phyloP scores from a whole-genome alignment of 129 eudicot species.

The Ambrosia artemisiifolia region DNA sequence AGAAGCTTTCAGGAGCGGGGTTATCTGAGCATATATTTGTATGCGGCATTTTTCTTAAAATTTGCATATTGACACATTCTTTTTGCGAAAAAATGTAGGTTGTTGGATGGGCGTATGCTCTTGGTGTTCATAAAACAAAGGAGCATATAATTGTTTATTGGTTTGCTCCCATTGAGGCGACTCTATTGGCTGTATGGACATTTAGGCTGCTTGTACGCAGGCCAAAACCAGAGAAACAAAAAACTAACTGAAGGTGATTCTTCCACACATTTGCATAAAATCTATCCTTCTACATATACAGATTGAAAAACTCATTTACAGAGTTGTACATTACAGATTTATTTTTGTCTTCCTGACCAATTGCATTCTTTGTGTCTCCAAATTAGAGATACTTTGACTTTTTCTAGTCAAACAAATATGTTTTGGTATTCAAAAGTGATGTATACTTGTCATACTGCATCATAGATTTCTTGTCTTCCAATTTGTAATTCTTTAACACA shows the following conservation, averaged over 20 bases:
- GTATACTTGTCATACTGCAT: conserved; percentile 1
- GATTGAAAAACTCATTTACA: conserved; percentile 5
- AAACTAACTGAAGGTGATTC: conserved; percentile 29
- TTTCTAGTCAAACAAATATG: conserved; percentile 10
- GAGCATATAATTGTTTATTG: conserved; percentile 78
- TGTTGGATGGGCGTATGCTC: conserved; percentile 86
- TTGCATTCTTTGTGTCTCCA: conserved; percentile 5
- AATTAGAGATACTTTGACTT: conserved; percentile 4
- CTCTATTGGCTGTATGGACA: conserved; percentile 62
- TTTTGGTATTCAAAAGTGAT: background rate
- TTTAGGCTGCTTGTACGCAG: conserved; percentile 37
- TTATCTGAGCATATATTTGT: background rate
- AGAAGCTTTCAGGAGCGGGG: background rate
- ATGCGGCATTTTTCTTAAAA: background rate
- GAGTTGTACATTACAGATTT: conserved; percentile 15
- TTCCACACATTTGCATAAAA: background rate
- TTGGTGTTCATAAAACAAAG: conserved; percentile 53
- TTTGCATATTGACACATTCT: conserved; percentile 5
- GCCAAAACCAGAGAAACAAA: conserved; percentile 31
- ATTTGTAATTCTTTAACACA: background rate
- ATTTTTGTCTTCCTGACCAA: background rate
- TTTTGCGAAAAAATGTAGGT: conserved; percentile 32
- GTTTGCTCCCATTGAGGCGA: conserved; percentile 80
- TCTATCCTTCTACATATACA: background rate
- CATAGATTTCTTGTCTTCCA: background rate